Evolutionary conservation across 352 stramenopile genomes (phyloP).

Genomic region (Lagenidium sp.): DNA sequence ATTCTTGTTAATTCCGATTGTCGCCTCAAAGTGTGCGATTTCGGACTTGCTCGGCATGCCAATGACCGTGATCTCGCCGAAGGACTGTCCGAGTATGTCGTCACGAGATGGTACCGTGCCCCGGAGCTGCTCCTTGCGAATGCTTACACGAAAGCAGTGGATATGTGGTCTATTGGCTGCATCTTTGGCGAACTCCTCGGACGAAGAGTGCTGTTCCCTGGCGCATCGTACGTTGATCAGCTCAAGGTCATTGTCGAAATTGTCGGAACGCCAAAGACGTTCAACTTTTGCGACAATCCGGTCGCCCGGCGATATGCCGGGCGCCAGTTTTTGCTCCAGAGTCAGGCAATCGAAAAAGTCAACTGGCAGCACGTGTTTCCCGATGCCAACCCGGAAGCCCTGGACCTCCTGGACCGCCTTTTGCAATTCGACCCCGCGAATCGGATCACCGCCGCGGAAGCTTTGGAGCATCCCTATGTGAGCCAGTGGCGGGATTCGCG

Average conservation of each 20-base stretch:
- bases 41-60: conserved; percentile 76
- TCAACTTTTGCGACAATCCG: conserved; percentile 83
- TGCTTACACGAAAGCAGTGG: conserved; percentile 79
- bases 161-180: conserved; percentile 97
- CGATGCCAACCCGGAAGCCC: conserved; percentile 73
- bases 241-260: conserved; percentile 84
- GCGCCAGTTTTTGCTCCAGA: conserved; percentile 74
- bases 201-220: conserved; percentile 75
- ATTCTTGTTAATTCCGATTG: conserved; percentile 94
- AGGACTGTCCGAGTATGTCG: conserved; percentile 90
- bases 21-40: conserved; percentile 83
- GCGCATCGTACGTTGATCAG: conserved; percentile 83
- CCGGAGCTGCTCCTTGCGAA: conserved; percentile 80
- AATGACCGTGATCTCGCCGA: conserved; percentile 75
- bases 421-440: conserved; percentile 84
- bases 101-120: conserved; percentile 91
- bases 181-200: conserved; percentile 99
- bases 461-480: conserved; percentile 87
- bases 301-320: conserved; percentile 73
- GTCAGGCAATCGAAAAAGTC: conserved; percentile 55
- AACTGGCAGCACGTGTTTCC: conserved; percentile 74
- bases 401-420: conserved; percentile 82
- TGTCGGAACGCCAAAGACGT: conserved; percentile 74
- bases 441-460: conserved; percentile 78
- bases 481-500: conserved; percentile 63